Evolutionary conservation across 345 rosid genomes (phyloP).

Genomic region (Pugionium cornutum): DNA sequence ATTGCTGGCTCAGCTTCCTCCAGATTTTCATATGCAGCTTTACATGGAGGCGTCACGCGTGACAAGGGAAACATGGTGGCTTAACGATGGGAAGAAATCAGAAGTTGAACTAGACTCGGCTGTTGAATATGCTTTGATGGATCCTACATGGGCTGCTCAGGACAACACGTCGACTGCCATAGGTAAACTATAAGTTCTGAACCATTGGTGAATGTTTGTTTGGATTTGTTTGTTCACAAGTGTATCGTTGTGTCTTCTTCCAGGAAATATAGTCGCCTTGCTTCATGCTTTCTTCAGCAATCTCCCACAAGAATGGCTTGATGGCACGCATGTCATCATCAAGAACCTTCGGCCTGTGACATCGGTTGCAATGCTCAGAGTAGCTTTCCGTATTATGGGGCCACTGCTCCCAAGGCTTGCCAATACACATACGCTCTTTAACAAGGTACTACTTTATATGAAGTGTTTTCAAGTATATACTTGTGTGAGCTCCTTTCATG

Average conservation of each 20-base stretch:
- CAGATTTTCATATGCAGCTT: conserved; percentile 80
- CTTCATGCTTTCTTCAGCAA: conserved; percentile 95
- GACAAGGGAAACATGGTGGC: conserved; percentile 95
- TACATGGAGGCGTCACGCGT: conserved; percentile 81
- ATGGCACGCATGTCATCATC: conserved; percentile 75
- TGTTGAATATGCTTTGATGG: conserved; percentile 89
- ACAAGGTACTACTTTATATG: conserved; percentile 67
- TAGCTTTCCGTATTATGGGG: conserved; percentile 91
- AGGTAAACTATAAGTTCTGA: conserved; percentile 49
- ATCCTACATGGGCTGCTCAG: conserved; percentile 99
- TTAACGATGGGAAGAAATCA: conserved; percentile 78
- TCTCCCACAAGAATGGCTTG: conserved; percentile 99
- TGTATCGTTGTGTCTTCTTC: conserved; percentile 23
- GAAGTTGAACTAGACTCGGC: conserved; percentile 82
- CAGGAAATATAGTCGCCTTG: conserved; percentile 91
- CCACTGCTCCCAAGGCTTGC: conserved; percentile 94
- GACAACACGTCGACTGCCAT: conserved; percentile 97
- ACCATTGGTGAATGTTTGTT: conserved; percentile 17
- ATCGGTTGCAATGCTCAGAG: conserved; percentile 93
- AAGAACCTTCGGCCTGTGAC: conserved; percentile 85
- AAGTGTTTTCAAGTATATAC: conserved; percentile 3
- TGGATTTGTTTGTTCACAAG: conserved; percentile 5
- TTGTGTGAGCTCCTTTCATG: neutral
- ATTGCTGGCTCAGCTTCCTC: conserved; percentile 92
- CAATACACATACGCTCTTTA: conserved; percentile 85